Evolutionary conservation across 345 rosid species (phyloP), one percentile per base, ranked within the genome.

Genomic region (Eucalyptus regnans): DNA sequence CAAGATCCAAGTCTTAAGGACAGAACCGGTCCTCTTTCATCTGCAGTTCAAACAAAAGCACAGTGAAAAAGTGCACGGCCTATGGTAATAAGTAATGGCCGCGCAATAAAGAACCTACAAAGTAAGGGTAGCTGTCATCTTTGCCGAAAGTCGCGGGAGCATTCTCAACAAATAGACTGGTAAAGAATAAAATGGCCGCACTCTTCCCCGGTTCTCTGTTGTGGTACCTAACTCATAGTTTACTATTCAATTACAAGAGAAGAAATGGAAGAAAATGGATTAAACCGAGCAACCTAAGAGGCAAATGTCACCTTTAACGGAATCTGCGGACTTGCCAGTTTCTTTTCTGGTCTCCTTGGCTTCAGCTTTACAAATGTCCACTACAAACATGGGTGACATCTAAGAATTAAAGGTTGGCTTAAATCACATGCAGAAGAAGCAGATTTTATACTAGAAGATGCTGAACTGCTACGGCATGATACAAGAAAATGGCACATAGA

Each of bases 11-110:
- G 87, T 90, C 89, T 68, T 89, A 88, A 44, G 62, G 89, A 60
- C 87, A 88, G 88, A 93, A 93, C 94, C 94, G 92, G 90, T 91
- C 89, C 54, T 89, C 88, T 49, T 91, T 90, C 94, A 93, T 91
- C 94, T 93, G 91, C 85, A 79, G 86, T 60, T 22, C 16, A 64
- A 71, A 50, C 31, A 86, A 9, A 76, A 71, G 23, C 68, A 13
- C 60, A 15, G n/a, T 68, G 52, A 41, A 50, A 86, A 80, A 54
- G 79, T 7, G 46, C 68, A 17, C 29, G 5, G 37, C 49, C 18
- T 37, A 13, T 25, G 23, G 50, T 88, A 37, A 80, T 6, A 4
- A 51, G 52, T 88, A 86, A 50, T 54, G 48, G 68, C 12, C 71
- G 12, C 76, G 56, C 12, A 6, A 29, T 49, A 76, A 12, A 43